phyloP scores from a whole-genome alignment of 805 yeast species.

The Candida gorgasii region DNA sequence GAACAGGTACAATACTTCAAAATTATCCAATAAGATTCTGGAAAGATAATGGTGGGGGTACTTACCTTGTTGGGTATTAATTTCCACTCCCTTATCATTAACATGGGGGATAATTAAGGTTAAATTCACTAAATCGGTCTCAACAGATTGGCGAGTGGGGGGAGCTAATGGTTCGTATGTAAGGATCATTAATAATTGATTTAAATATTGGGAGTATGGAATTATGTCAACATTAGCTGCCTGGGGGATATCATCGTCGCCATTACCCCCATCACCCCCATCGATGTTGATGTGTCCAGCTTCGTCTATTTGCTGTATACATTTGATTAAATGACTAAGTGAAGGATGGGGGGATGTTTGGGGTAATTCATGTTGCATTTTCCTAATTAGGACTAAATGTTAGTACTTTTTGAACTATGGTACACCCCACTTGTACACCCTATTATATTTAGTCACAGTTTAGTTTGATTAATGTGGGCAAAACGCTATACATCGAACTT shows the following conservation, averaged over 20 bases:
- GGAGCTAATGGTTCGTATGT: slow-evolving; percentile 22
- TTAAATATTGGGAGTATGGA: slow-evolving; percentile 32
- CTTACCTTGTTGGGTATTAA: neutral
- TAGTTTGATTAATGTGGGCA: too few species aligned
- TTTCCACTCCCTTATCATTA: neutral
- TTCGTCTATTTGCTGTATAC: too few species aligned
- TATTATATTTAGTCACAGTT: too few species aligned
- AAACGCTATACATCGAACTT: too few species aligned
- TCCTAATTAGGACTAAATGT: slow-evolving; percentile 2
- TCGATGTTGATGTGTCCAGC: too few species aligned
- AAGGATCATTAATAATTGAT: slow-evolving; percentile 29
- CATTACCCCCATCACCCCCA: too few species aligned
- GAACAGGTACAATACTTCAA: slow-evolving; percentile 27
- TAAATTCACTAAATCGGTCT: slow-evolving; percentile 19
- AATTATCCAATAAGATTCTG: slow-evolving; percentile 40
- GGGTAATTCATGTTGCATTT: neutral
- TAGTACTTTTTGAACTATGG: slow-evolving; percentile 4
- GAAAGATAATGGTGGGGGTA: slow-evolving; percentile 41
- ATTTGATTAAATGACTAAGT: too few species aligned
- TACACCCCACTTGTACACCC: too few species aligned
- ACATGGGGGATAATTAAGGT: slow-evolving; percentile 9
- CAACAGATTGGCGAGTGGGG: slow-evolving; percentile 28
- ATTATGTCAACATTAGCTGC: slow-evolving; percentile 17
- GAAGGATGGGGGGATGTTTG: too few species aligned
- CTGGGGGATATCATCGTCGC: neutral